A percentile compares a stretch with the other conserved stretches of the same genome.
Conservation (phyloP, 495 filamentous ascomycete species). For the Platismatia glauca region DNA sequence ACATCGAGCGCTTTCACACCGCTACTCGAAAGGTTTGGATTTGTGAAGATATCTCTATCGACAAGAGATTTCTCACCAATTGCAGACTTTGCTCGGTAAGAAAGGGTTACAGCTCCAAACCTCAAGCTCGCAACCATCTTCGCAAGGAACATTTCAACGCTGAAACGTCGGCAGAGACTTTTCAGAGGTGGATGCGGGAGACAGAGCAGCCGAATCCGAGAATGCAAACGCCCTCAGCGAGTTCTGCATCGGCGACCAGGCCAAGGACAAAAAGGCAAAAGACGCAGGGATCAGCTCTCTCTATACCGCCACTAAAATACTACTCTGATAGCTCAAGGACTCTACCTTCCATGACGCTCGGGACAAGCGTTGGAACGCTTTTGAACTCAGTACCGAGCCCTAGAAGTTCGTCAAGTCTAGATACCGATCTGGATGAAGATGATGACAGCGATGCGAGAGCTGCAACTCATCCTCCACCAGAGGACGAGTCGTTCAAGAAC, state of each 20-base stretch:
- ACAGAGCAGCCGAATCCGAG: slow-evolving; percentile 11
- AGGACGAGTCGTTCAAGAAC: not conserved
- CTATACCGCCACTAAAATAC: not conserved
- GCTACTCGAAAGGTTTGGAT: slow-evolving; percentile 12
- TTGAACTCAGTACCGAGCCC: not conserved
- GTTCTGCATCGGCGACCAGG: not conserved
- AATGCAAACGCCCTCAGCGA: not conserved
- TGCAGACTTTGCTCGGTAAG: slow-evolving; percentile 9
- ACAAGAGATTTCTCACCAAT: slow-evolving; percentile 10
- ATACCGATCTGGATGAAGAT: not conserved
- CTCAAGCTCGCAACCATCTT: slow-evolving; percentile 5
- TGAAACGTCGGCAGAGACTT: not conserved
- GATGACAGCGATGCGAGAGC: not conserved
- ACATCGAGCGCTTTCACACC: slow-evolving; percentile 7
- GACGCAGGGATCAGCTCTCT: not conserved
- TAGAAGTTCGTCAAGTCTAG: not conserved
- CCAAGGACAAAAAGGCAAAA: not conserved
- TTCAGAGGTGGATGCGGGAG: slow-evolving; percentile 11
- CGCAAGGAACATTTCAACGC: slow-evolving; percentile 5
- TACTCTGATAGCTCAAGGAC: not conserved
- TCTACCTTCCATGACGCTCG: not conserved
- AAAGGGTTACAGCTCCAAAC: slow-evolving; percentile 4
- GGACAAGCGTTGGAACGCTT: not conserved
- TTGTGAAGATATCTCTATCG: slow-evolving; percentile 11
- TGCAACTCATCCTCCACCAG: not conserved